Evolutionary conservation across 331 rosid genomes (phyloP), one percentile per base, ranked within the genome.

Genomic region (Arachis monticola): DNA sequence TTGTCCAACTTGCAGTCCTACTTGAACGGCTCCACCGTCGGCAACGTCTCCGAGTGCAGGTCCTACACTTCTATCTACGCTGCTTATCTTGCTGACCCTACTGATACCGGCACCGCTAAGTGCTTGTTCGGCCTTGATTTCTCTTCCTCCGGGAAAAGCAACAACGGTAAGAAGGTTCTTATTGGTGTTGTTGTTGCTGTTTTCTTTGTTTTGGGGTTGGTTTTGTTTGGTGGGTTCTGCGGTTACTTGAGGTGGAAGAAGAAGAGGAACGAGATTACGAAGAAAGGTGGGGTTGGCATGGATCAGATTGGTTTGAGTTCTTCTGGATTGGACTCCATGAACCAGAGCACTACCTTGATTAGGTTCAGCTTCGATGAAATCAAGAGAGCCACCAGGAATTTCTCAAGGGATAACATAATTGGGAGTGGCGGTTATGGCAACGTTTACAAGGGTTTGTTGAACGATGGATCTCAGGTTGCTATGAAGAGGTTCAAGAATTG

Each of bases 371-470:
- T 88, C 30, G 97, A 92, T 1, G 97, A 90, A 4, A 82, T 95
- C 63, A 88, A 75, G 74, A 84, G 87, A 56, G 92, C 97, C 0
- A 95, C 99, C 0, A 85, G 86, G 85, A 88, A 87, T 74, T 94
- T 94, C 74, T 70, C 88, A 0, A 86, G 92, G 83, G 96, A 90
- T 1, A 62, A 77, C 51, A 83, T 94, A 42, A 80, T 94, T 41
- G 99, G 99, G 13, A 87, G 87, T 62, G 99, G 99, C n/a, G 99
- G 99, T 10, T 94, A 92, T 73, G 99, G 99, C 14, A 94, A 94
- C 84, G 99, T 94, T 73, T 94, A 94, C 22, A 90, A 78, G 68
- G 99, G 99, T 7, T 8, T 80, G 0, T 46, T 94, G 45, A 66
- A 35, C 0, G 97, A 94, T 77, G 97, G 97, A 6, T 73, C 83